Evolutionary conservation across 192 early-diverging fungal species (phyloP), one percentile per base, ranked within the genome.

Genomic region (Paraglomus brasilianum): DNA sequence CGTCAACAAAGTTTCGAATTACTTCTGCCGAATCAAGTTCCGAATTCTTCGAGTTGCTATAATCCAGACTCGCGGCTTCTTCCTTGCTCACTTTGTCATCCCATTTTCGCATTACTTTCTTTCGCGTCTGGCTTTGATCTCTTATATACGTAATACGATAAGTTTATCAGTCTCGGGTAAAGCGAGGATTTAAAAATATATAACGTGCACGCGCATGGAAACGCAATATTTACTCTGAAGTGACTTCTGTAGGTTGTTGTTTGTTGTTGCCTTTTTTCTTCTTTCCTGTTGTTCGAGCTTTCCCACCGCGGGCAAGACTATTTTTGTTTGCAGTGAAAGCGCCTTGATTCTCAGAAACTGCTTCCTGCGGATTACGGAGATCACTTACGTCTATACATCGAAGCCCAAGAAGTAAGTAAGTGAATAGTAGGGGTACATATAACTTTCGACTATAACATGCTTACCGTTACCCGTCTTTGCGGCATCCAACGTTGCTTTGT

Each of bases 31-130:
- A 49, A 39, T 66, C 60, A 53, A 55, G 47, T 19, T 72, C 72
- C 9, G 57, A 24, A 17, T 59, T 58, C 39, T 72, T 60, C 22
- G 69, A 69, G 57, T 74, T 74, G 49, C 79, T 75, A 53, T 83
- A 88, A 64, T 85, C 85, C 19, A 87, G 55, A 55, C 77, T 75
- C 52, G 78, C 80, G 56, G 81, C 78, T 50, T 85, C 82, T 58
- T 81, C 82, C 44, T 78, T 82, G n/a, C 80, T 75, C 39, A 87
- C 75, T 47, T 84, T 78, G 61, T 83, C 91, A 44, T 90, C 89
- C 94, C 93, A 96, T 42, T 85, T 87, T 21, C 94, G 87, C 63
- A 79, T 78, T 47, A 82, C 79, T 67, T 89, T 89, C 47, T 74
- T 80, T 74, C 42, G 77, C 71, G 57, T 59, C 36, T 17, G 75